These are phyloP conservation scores for Aspergillus chevalieri DNA, from an alignment of 2,329 filamentous ascomycete genomes.

Conservation along the genomic window DNA sequence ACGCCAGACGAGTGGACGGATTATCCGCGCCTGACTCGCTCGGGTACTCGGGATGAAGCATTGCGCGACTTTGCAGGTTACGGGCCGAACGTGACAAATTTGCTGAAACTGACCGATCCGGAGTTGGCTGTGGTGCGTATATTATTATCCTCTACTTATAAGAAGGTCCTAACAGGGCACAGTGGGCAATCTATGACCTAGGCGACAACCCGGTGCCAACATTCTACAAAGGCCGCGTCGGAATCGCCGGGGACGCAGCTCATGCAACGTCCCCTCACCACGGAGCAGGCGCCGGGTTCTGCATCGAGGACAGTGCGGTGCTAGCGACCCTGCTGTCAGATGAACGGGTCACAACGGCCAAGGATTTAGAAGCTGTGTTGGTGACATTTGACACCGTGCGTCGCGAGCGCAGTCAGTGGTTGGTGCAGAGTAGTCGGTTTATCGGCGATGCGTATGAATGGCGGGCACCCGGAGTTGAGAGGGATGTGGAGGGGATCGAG, in stretches of 20 bases:
- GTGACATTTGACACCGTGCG: slow-evolving; percentile 18
- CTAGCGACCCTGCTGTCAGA: slow-evolving; percentile 22
- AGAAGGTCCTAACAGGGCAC: not conserved
- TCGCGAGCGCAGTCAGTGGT: slow-evolving; percentile 8
- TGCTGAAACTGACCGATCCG: slow-evolving; percentile 23
- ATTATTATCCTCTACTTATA: not conserved
- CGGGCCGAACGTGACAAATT: slow-evolving; percentile 14
- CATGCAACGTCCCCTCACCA: slow-evolving; percentile 41
- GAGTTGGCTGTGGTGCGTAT: slow-evolving; percentile 20
- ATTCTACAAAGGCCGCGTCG: slow-evolving; percentile 29
- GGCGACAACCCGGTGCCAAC: slow-evolving; percentile 32
- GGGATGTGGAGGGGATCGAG: not conserved
- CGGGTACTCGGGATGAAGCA: slow-evolving; percentile 16
- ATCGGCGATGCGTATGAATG: slow-evolving; percentile 10
- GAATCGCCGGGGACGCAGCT: slow-evolving; percentile 36
- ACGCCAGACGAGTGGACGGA: slow-evolving; percentile 20
- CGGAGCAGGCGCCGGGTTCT: slow-evolving; percentile 31
- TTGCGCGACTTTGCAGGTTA: slow-evolving; percentile 17
- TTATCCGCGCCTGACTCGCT: slow-evolving; percentile 14
- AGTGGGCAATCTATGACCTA: slow-evolving; percentile 40
- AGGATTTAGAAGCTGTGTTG: slow-evolving; percentile 23
- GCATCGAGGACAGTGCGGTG: slow-evolving; percentile 27
- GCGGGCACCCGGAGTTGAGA: not conserved
- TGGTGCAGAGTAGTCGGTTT: slow-evolving; percentile 3
- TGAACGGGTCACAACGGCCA: slow-evolving; percentile 11